Percentiles rank a stretch among this genome's conserved stretches.
These are phyloP conservation scores for Austroboletus niveus DNA, from an alignment of 1,284 basidiomycete species.

Conservation along the genomic window DNA sequence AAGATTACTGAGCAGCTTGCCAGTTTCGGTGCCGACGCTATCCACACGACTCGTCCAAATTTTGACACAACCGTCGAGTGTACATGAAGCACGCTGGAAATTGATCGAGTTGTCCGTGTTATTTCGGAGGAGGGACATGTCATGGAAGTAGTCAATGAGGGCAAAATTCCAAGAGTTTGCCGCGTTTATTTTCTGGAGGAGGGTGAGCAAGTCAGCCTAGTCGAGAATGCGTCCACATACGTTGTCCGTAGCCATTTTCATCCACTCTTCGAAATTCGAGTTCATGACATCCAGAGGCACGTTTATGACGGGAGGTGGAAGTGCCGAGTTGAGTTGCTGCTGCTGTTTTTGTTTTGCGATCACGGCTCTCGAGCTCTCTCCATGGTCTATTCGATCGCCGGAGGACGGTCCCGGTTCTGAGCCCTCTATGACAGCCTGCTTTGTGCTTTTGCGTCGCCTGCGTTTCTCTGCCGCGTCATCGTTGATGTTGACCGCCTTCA, in stretches of 20 bases:
- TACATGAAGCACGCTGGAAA: slow-evolving; percentile 97
- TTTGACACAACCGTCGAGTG: slow-evolving; percentile 98
- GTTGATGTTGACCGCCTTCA: slow-evolving; percentile 67
- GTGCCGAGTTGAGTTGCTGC: slow-evolving; percentile 58
- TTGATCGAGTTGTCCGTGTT: slow-evolving; percentile 93
- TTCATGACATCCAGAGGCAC: slow-evolving; percentile 78
- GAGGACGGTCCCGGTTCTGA: slow-evolving; percentile 53
- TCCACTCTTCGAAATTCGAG: slow-evolving; percentile 97
- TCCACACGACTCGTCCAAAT: slow-evolving; percentile 99
- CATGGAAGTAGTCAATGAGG: slow-evolving; percentile 98
- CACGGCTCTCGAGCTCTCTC: slow-evolving; percentile 42
- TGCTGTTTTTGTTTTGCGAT: slow-evolving; percentile 58
- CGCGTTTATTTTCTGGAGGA: slow-evolving; percentile 92
- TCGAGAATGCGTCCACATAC: slow-evolving; percentile 46
- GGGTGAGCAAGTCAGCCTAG: slow-evolving; percentile 10
- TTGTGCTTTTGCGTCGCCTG: slow-evolving; percentile 69
- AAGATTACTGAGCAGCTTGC: slow-evolving; percentile 91
- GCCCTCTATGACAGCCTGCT: slow-evolving; percentile 51
- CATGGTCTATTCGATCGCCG: slow-evolving; percentile 37
- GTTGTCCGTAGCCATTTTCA: slow-evolving; percentile 99
- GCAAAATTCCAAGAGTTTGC: slow-evolving; percentile 98
- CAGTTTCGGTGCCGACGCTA: slow-evolving; percentile 95
- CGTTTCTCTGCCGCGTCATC: slow-evolving; percentile 80
- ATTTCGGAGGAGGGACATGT: slow-evolving; percentile 96
- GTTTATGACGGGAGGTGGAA: slow-evolving; percentile 56